phyloP scores from a whole-genome alignment of 441 rosid species.

The Erodium moschatum region DNA sequence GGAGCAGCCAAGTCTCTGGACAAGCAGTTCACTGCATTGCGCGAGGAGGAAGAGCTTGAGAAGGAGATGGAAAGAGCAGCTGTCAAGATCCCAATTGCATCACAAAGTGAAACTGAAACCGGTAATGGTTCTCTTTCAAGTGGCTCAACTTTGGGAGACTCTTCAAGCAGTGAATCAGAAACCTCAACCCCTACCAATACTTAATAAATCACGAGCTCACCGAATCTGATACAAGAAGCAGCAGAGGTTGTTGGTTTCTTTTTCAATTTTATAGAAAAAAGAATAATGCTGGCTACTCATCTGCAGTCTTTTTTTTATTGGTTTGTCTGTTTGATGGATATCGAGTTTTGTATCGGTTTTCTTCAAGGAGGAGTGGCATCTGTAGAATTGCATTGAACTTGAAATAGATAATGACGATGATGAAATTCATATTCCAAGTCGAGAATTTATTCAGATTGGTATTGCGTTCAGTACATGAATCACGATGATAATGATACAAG shows the following conservation, averaged over 20 bases:
- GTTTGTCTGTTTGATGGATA: not conserved
- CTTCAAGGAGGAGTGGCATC: too few species aligned
- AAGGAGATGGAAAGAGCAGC: slow-evolving; percentile 82
- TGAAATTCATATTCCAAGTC: too few species aligned
- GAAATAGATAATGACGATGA: too few species aligned
- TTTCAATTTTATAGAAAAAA: not conserved
- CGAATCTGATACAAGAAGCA: not conserved
- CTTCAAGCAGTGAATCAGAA: slow-evolving; percentile 34
- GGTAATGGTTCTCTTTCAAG: slow-evolving; percentile 38
- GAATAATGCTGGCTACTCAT: not conserved
- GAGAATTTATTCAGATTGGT: too few species aligned
- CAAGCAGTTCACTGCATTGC: slow-evolving; percentile 58
- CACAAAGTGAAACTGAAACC: slow-evolving; percentile 33
- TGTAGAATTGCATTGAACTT: too few species aligned
- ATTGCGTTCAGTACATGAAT: not conserved
- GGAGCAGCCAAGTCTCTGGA: slow-evolving; percentile 82
- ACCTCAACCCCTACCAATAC: slow-evolving; percentile 21
- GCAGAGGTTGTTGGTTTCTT: not conserved
- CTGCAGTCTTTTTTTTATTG: not conserved
- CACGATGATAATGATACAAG: not conserved
- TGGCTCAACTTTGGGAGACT: slow-evolving; percentile 25
- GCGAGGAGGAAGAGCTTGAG: slow-evolving; percentile 79
- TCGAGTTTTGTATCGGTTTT: too few species aligned
- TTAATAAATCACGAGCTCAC: not conserved
- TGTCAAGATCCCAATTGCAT: slow-evolving; percentile 57